phyloP scores from a whole-genome alignment of 805 yeast species.

The Yarrowia alimentaria region DNA sequence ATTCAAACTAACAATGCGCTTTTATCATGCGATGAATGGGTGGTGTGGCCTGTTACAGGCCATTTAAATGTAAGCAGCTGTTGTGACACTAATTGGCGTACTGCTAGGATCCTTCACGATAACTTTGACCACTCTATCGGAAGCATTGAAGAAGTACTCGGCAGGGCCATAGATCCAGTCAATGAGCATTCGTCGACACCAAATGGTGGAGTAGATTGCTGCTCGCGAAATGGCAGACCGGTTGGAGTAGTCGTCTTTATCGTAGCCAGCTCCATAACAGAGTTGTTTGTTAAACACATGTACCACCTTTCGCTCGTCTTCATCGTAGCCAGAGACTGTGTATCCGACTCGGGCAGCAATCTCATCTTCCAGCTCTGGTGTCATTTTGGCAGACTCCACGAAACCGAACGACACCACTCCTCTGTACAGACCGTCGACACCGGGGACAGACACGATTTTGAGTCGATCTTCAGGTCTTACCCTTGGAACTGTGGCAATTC shows the following conservation, averaged over 20 bases:
- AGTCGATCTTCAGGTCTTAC: slow-evolving; percentile 45
- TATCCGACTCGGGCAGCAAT: slow-evolving; percentile 14
- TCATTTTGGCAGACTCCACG: slow-evolving; percentile 32
- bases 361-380: slow-evolving; percentile 16
- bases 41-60: too few species aligned
- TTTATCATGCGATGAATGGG: too few species aligned
- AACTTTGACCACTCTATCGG: slow-evolving; percentile 12
- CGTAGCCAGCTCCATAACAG: slow-evolving; percentile 17
- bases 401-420: slow-evolving; percentile 53
- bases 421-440: slow-evolving; percentile 48
- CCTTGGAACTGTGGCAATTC: slow-evolving; percentile 47
- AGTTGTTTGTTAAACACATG: slow-evolving; percentile 25
- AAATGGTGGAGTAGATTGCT: slow-evolving; percentile 16
- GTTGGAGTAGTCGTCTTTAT: slow-evolving; percentile 7
- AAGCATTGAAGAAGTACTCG: slow-evolving; percentile 24
- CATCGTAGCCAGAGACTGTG: slow-evolving; percentile 3
- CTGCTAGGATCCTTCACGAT: slow-evolving; percentile 19
- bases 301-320: slow-evolving; percentile 14
- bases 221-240: not conserved
- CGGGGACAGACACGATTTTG: slow-evolving; percentile 43
- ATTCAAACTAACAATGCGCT: too few species aligned
- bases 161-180: slow-evolving; percentile 25
- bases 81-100: slow-evolving; percentile 14
- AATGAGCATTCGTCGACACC: slow-evolving; percentile 20
- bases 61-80: slow-evolving; percentile 9